Evolutionary conservation across 176 grass and related monocot species (phyloP).

Genomic region (Zea luxurians): DNA sequence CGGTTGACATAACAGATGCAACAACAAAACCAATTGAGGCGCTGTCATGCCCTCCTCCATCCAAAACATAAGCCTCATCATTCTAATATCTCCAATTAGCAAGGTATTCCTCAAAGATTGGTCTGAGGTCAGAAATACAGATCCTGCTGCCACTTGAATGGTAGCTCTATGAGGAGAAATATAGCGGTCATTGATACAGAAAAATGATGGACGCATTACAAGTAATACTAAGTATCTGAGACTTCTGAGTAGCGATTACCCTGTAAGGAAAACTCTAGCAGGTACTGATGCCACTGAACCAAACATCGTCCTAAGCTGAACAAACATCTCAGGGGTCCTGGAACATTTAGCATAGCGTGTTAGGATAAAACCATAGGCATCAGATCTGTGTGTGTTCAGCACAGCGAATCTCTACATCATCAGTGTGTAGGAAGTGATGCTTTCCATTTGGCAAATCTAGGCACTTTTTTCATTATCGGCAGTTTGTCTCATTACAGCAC

Average conservation of each 20-base stretch:
- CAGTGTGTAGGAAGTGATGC: not conserved
- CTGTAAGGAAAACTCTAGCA: constrained; percentile 59
- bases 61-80: constrained; percentile 49
- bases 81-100: constrained; percentile 56
- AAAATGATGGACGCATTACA: not conserved
- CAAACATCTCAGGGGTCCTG: constrained; percentile 66
- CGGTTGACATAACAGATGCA: constrained; percentile 32
- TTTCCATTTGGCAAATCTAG: constrained; percentile 14
- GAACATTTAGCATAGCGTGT: constrained; percentile 30
- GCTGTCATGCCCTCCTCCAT: constrained; percentile 17
- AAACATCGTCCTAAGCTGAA: constrained; percentile 56
- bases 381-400: constrained; percentile 11
- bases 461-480: not conserved
- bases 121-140: constrained; percentile 42
- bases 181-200: constrained; percentile 6
- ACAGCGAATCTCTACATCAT: not conserved
- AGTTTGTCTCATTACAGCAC: not conserved
- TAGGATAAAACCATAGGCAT: constrained; percentile 13
- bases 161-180: constrained; percentile 56
- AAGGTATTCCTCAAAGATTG: constrained; percentile 68
- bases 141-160: constrained; percentile 63
- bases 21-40: constrained; percentile 13
- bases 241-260: constrained; percentile 38
- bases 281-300: constrained; percentile 64
- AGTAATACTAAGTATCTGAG: constrained; percentile 6